Evolutionary conservation across 208 protist species (phyloP), one percentile per base, ranked within the genome.

Genomic region (Trypanosoma rangeli): DNA sequence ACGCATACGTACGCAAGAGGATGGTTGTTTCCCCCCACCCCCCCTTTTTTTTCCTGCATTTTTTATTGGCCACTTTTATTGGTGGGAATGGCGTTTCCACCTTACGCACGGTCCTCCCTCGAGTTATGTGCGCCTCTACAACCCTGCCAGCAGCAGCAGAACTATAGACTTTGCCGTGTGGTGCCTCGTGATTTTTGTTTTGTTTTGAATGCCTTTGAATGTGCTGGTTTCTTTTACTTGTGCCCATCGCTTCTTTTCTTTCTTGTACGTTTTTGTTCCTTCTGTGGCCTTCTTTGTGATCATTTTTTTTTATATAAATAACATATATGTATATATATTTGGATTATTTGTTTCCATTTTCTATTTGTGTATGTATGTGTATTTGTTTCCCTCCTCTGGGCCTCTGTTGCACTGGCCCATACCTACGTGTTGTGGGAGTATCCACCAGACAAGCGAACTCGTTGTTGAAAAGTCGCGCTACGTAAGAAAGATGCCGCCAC

Each of bases 401-500:
- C 22, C 46, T 24, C 42, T 46, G 12, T 7, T 24, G 4, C 16
- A 10, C 33, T 20, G 56, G 13, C 48, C 37, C 22, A 42, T 62
- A 54, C 57, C 13, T 55, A 24, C 20, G 3, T 61, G 53, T 26
- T 56, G 65, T 39, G 26, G 65, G 15, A 63, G n/a, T 22, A 18
- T 5, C 20, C 24, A 15, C 46, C n/a, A 28, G 26, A 42, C 61
- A 5, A 42, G 26, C 37, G 24, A 50, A 55, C 9, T 31, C 31
- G 35, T 68, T 7, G 29, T 28, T n/a, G 33, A 20, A 18, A 29
- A 60, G 22, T 24, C 9, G 37, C 7, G 44, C 49, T 31, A 60
- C 8, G 48, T 1, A 39, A n/a, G 9, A 12, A 48, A 44, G 24
- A 68, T 60, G 15, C 73, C 71, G 1, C 74, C 77, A 13, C 66